These are phyloP conservation scores for Insectozyma bohioensis DNA, from an alignment of 1,139 yeast species.

Conservation along the genomic window DNA sequence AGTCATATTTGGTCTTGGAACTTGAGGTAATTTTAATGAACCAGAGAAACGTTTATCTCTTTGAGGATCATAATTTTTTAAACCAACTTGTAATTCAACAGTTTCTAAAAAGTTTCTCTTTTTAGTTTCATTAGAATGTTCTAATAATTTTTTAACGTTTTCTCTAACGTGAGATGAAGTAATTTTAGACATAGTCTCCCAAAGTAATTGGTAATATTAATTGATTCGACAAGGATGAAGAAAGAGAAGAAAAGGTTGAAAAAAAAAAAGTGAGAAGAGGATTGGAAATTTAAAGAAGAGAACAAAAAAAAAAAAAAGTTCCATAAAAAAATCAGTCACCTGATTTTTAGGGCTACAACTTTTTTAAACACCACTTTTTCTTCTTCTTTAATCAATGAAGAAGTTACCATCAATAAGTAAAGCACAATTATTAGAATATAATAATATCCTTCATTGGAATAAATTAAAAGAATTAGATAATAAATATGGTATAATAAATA, in stretches of 20 bases:
- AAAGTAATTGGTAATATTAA: slow-evolving; percentile 47
- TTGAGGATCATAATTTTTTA: slow-evolving; percentile 99
- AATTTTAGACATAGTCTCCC: slow-evolving; percentile 98
- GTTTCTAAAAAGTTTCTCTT: slow-evolving; percentile 99
- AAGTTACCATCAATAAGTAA: too few species aligned
- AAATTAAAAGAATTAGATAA: slow-evolving; percentile 29
- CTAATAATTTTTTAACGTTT: slow-evolving; percentile 89
- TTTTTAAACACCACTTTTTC: too few species aligned
- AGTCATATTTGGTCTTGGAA: slow-evolving; percentile 99
- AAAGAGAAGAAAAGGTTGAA: slow-evolving; percentile 10
- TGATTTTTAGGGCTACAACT: too few species aligned
- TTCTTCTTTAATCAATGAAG: too few species aligned
- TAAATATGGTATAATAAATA: slow-evolving; percentile 27
- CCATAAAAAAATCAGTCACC: too few species aligned
- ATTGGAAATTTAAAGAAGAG: too few species aligned
- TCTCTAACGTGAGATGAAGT: slow-evolving; percentile 94
- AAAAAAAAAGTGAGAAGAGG: slow-evolving; percentile 4
- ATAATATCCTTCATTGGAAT: too few species aligned
- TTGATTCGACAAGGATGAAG: slow-evolving; percentile 55
- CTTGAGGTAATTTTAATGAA: slow-evolving; percentile 96
- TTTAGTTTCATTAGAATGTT: slow-evolving; percentile 91
- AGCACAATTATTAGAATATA: too few species aligned
- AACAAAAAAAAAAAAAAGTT: background rate
- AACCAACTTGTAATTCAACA: slow-evolving; percentile 99
- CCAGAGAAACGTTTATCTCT: slow-evolving; percentile 99